Base-by-base conservation (phyloP, 345 rosid species). In the Orychophragmus violaceus region DNA sequence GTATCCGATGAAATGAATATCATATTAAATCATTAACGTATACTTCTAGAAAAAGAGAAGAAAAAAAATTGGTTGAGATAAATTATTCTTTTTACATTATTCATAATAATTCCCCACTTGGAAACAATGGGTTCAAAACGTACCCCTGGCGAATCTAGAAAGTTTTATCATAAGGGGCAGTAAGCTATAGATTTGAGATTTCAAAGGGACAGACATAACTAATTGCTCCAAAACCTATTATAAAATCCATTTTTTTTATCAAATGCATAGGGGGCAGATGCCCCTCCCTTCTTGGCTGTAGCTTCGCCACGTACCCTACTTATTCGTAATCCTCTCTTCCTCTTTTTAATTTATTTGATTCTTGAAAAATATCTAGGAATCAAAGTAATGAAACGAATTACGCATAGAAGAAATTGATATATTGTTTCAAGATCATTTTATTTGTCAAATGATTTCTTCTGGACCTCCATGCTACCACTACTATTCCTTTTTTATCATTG, bases 41-140 rank as follows among this genome's bases (percentile, higher is more conserved):
- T 41, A 14, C 45, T 41, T 41, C 21, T 41, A 41, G 48, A 41
- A 29, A 29, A 29, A 5, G 32, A n/a, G n/a, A n/a, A n/a, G n/a
- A n/a, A n/a, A n/a, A n/a, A n/a, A n/a, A n/a, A n/a, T n/a, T n/a
- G n/a, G n/a, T n/a, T n/a, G n/a, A n/a, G n/a, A n/a, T n/a, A n/a
- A n/a, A n/a, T n/a, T n/a, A n/a, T n/a, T n/a, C n/a, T n/a, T n/a
- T n/a, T n/a, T n/a, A n/a, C n/a, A n/a, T n/a, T n/a, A n/a, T n/a
- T n/a, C n/a, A n/a, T n/a, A n/a, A n/a, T n/a, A n/a, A n/a, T n/a
- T 62, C 18, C 30, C 58, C 75, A 71, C 75, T 71, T 10, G 6
- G 3, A 54, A 63, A 24, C 57, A 23, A 62, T 44, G 50, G 57
- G 63, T 45, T 70, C 58, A 62, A 22, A 41, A 62, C n/a, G n/a